phyloP scores from a whole-genome alignment of 225 moss, liverwort and hornwort genomes.

The Marchantia paleacea region DNA sequence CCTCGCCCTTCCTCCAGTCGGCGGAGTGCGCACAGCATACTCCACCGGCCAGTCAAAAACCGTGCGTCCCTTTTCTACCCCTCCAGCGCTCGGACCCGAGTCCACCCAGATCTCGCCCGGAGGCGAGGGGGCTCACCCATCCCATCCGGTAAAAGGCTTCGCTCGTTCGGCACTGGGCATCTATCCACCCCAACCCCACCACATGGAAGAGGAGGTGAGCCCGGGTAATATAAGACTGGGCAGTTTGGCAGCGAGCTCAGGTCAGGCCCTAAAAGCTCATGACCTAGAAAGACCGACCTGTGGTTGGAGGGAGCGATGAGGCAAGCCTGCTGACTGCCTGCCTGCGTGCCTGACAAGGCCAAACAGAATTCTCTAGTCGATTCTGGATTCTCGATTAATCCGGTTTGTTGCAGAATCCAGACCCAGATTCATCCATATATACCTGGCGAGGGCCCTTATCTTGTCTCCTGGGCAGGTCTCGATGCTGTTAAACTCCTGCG shows the following conservation, averaged over 20 bases:
- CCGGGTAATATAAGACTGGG: too few species aligned
- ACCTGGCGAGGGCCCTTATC: not conserved
- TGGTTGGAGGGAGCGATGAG: too few species aligned
- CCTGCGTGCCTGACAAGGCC: not conserved
- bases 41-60: constrained; percentile 8
- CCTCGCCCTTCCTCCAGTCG: not conserved
- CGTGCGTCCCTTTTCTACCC: not conserved
- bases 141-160: too few species aligned
- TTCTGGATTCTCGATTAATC: not conserved
- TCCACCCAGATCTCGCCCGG: not conserved
- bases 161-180: too few species aligned
- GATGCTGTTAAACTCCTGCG: not conserved
- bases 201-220: too few species aligned
- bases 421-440: not conserved
- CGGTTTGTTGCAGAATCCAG: not conserved
- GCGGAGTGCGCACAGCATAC: not conserved
- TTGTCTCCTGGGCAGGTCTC: not conserved
- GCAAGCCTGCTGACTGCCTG: too few species aligned
- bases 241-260: too few species aligned
- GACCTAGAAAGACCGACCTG: too few species aligned
- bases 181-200: too few species aligned
- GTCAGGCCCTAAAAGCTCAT: too few species aligned
- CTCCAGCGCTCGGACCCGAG: too few species aligned
- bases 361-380: not conserved
- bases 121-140: too few species aligned